These are phyloP conservation scores for Aureobasidium sp. DNA, from an alignment of 2,329 filamentous ascomycete genomes.

Conservation along the genomic window DNA sequence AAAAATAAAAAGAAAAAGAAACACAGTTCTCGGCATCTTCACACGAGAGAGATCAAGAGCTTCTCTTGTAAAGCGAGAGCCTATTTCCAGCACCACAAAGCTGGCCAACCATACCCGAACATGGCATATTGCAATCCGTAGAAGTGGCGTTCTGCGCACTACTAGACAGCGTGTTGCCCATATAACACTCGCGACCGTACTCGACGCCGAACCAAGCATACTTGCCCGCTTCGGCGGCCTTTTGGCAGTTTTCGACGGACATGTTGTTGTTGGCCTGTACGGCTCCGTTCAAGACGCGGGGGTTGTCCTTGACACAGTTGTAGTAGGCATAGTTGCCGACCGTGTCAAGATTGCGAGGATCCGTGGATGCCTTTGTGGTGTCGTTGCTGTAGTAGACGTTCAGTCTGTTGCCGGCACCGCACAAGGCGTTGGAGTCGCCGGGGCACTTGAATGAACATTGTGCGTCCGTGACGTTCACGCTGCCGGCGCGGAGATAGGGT, in stretches of 20 bases:
- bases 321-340: not conserved
- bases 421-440: slow-evolving; percentile 24
- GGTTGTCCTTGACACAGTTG: not conserved
- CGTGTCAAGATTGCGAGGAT: not conserved
- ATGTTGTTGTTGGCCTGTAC: slow-evolving; percentile 24
- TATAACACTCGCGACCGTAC: slow-evolving; percentile 33
- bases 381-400: slow-evolving; percentile 15
- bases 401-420: slow-evolving; percentile 25
- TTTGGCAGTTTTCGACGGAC: slow-evolving; percentile 34
- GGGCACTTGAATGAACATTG: slow-evolving; percentile 24
- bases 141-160: not conserved
- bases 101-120: slow-evolving; percentile 24
- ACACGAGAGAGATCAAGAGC: too few species aligned
- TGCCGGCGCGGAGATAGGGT: slow-evolving; percentile 3
- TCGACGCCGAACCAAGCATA: slow-evolving; percentile 36
- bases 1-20: too few species aligned
- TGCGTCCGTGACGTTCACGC: not conserved
- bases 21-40: too few species aligned
- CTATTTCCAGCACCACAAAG: slow-evolving; percentile 24
- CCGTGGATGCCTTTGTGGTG: not conserved
- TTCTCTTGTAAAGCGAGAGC: slow-evolving; percentile 22
- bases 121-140: slow-evolving; percentile 24
- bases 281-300: not conserved
- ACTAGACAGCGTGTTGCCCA: slow-evolving; percentile 14
- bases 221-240: slow-evolving; percentile 26